phyloP scores from a whole-genome alignment of 805 yeast genomes.

The Yarrowia sp. region DNA sequence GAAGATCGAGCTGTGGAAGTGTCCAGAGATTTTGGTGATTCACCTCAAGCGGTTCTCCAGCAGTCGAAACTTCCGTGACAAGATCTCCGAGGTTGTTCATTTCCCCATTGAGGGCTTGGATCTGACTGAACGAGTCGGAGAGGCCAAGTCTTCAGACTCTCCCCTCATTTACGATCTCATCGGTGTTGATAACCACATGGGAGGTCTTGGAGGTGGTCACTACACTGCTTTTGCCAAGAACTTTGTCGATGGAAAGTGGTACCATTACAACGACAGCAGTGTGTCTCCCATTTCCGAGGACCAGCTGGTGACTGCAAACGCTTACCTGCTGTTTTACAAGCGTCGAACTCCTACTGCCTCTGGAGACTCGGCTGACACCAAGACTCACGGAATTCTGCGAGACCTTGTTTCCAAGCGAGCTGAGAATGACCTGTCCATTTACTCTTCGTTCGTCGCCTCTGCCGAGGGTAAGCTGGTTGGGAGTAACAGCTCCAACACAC shows the following conservation, averaged over 20 bases:
- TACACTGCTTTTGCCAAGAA: constrained; percentile 88
- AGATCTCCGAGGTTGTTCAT: constrained; percentile 77
- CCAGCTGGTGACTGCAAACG: constrained; percentile 64
- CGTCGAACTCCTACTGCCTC: constrained; percentile 38
- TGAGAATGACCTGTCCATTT: background rate
- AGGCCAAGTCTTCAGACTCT: constrained; percentile 31
- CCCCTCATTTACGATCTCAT: constrained; percentile 69
- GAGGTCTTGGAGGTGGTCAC: constrained; percentile 97
- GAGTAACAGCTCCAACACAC: background rate
- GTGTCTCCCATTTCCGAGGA: constrained; percentile 53
- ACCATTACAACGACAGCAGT: constrained; percentile 77
- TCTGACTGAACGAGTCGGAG: constrained; percentile 55
- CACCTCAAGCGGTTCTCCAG: constrained; percentile 89
- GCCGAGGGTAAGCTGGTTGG: constrained; percentile 8
- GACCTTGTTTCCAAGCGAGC: constrained; percentile 3
- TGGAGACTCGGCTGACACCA: background rate
- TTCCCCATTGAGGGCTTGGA: constrained; percentile 86
- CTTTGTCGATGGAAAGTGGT: constrained; percentile 75
- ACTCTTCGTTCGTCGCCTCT: background rate
- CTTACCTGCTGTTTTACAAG: constrained; percentile 81
- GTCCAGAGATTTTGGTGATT: constrained; percentile 84
- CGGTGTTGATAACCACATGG: constrained; percentile 94
- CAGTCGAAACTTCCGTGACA: constrained; percentile 80
- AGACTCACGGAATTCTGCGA: constrained; percentile 5
- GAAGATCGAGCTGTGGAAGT: constrained; percentile 86